Evolutionary conservation across 228 moss, liverwort and hornwort genomes (phyloP), one percentile per base, ranked within the genome.

Genomic region (Sphagnum magellanicum): DNA sequence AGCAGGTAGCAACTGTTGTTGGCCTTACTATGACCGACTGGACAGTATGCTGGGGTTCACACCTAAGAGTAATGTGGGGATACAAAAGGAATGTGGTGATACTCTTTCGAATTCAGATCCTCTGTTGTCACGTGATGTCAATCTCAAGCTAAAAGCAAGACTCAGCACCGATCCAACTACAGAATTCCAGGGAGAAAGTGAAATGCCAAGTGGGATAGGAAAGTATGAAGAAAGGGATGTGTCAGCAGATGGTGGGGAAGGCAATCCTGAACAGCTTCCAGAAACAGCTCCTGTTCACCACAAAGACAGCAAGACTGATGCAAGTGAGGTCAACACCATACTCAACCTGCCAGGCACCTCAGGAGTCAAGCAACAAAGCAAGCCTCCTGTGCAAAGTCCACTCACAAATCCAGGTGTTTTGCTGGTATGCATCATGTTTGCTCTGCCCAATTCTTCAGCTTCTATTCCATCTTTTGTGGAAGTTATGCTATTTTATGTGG

Each of bases 241-340:
- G 9, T 81, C 78, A 59, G 74, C 70, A 50, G 81, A 76, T 61
- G 76, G 58, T 5, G 78, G 81, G 15, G 75, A 82, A 52, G 79
- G 75, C 65, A 81, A 85, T 50, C 76, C 77, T 13, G 79, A 75
- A 69, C 73, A 73, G 55, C 71, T 63, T 64, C 82, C 61, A 50
- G 68, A 63, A 60, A 6, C 65, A 52, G 68, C 60, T 48, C 51
- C 61, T 57, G 81, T 70, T 49, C 63, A 74, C 55, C 76, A 77
- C 73, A 86, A 86, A 64, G 86, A 82, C 50, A 86, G 86, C 75
- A 86, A 82, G 71, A 79, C 86, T 5, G 82, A 86, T 79, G 82
- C 79, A 8, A 82, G 79, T 69, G 86, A 86, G 77, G 86, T 86
- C 13, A 86, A 86, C 50, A 86, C 86, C 52, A 86, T 86, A 82